A percentile compares a stretch with the other conserved stretches of the same genome.
phyloP scores from a whole-genome alignment of 371 early-diverging fungal genomes.

The Saksenaea oblongispora region DNA sequence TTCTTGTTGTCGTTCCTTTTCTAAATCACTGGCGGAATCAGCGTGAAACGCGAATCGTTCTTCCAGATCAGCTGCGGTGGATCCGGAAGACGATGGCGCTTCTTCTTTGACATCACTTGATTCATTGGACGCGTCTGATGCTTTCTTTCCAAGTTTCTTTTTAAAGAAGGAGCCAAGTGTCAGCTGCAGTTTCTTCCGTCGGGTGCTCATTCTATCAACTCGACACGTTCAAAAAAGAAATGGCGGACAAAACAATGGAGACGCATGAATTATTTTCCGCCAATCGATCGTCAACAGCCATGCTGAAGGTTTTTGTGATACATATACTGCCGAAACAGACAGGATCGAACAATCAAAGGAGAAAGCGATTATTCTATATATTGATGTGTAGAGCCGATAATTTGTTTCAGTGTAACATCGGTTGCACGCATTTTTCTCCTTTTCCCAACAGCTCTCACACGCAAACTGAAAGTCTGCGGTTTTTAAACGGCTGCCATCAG shows the following conservation, averaged over 20 bases:
- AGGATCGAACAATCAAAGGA: no score
- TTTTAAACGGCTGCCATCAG: not conserved
- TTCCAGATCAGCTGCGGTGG: not conserved
- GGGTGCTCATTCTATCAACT: conserved; percentile 18
- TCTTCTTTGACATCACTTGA: not conserved
- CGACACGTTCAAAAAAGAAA: conserved; percentile 5
- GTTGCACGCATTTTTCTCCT: not conserved
- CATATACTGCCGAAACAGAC: no score
- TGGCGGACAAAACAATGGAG: not conserved
- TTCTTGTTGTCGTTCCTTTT: conserved; percentile 4
- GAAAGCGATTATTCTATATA: no score
- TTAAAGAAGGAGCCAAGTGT: conserved; percentile 29
- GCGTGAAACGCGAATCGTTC: conserved; percentile 2
- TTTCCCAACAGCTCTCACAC: not conserved
- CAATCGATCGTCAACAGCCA: not conserved
- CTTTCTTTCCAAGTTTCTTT: conserved; percentile 5
- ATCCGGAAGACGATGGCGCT: not conserved
- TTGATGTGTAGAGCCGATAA: no score
- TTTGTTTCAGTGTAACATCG: not conserved
- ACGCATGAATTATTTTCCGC: conserved; percentile 1
- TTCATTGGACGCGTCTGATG: not conserved
- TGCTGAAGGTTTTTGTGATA: no score
- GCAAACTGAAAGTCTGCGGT: not conserved
- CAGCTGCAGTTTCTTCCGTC: conserved; percentile 20
- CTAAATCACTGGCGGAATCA: not conserved